phyloP scores from a whole-genome alignment of 139 green algal species.

The Picochlorum sp. region DNA sequence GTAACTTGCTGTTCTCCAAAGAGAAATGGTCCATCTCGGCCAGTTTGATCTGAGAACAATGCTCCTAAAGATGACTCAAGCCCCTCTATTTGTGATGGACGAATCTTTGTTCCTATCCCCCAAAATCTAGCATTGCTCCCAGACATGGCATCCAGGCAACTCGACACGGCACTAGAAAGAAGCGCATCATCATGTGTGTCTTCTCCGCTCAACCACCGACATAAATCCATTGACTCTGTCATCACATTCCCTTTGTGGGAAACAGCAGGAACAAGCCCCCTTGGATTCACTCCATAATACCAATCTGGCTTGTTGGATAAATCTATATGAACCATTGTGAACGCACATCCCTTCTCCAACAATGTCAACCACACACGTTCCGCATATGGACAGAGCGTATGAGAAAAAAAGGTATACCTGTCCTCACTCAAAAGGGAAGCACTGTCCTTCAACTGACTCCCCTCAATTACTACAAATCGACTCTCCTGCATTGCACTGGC shows the following conservation, averaged over 20 bases:
- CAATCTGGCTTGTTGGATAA: slow-evolving; percentile 47
- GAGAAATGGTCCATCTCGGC: slow-evolving; percentile 27
- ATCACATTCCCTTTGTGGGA: slow-evolving; percentile 5
- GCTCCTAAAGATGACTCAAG: slow-evolving; percentile 23
- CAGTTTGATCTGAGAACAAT: slow-evolving; percentile 9
- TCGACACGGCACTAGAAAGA: not conserved
- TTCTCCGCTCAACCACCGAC: slow-evolving; percentile 16
- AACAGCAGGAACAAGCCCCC: slow-evolving; percentile 48
- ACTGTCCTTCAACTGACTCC: not conserved
- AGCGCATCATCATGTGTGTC: not conserved
- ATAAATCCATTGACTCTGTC: slow-evolving; percentile 40
- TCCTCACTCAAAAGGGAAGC: not conserved
- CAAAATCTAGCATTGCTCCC: slow-evolving; percentile 29
- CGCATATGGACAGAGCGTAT: slow-evolving; percentile 58
- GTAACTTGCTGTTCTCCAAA: slow-evolving; percentile 11
- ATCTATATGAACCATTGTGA: slow-evolving; percentile 53
- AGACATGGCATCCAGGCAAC: slow-evolving; percentile 12
- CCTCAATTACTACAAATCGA: not conserved
- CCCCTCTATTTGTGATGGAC: slow-evolving; percentile 14
- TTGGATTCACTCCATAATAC: slow-evolving; percentile 33
- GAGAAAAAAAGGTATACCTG: slow-evolving; percentile 38
- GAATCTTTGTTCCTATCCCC: slow-evolving; percentile 36
- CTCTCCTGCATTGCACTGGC: too few relatives aligned
- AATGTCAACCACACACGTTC: slow-evolving; percentile 47
- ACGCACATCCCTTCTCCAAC: slow-evolving; percentile 33